Conservation (phyloP, 202 grass and related monocot genomes). For the Setaria italica region DNA sequence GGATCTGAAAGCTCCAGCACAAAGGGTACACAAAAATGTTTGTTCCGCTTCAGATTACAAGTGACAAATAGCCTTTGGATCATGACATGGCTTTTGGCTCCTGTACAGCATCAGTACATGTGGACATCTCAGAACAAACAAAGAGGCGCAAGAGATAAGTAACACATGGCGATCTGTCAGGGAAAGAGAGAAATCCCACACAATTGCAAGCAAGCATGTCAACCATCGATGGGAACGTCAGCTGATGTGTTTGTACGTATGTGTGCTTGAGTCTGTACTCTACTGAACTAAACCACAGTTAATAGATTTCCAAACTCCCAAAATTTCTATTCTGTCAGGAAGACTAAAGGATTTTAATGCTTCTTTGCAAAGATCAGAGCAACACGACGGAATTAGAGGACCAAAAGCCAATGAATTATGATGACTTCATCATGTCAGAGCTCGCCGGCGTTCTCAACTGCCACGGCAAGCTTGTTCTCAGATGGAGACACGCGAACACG, state of each 20-base stretch:
- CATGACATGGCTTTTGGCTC: not conserved
- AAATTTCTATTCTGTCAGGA: too few relatives aligned
- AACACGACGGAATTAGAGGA: not conserved
- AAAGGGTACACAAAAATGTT: not conserved
- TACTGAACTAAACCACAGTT: too few relatives aligned
- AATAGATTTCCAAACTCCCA: too few relatives aligned
- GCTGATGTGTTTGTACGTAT: too few relatives aligned
- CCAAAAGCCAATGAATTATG: not conserved
- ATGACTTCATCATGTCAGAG: not conserved
- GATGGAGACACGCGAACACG: too few relatives aligned
- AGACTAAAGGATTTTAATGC: not conserved
- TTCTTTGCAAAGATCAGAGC: not conserved
- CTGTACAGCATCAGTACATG: not conserved
- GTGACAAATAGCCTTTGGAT: not conserved
- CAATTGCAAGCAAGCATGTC: not conserved
- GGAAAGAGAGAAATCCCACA: not conserved
- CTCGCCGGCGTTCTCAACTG: too few relatives aligned
- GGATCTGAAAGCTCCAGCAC: not conserved
- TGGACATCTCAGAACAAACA: not conserved
- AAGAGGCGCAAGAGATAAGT: not conserved
- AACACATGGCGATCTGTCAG: not conserved
- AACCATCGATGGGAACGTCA: not conserved
- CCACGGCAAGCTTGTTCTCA: too few relatives aligned
- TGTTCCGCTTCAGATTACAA: not conserved
- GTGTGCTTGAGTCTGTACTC: too few relatives aligned